phyloP scores from a whole-genome alignment of 2,329 filamentous ascomycete species.

The Aspergillus felis region DNA sequence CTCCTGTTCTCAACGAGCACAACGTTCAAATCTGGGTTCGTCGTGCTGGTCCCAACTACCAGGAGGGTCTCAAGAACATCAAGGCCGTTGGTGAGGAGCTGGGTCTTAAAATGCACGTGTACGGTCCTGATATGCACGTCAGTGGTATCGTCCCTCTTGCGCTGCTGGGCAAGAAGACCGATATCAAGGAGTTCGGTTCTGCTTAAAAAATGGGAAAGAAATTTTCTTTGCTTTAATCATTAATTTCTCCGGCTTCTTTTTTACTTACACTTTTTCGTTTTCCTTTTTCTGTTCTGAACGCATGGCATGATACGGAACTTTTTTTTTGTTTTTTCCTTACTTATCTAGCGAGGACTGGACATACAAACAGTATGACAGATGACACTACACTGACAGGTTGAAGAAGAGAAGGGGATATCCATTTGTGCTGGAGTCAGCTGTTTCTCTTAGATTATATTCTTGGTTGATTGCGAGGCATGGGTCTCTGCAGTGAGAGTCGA shows the following conservation, averaged over 20 bases:
- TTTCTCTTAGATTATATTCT: conserved; percentile 1
- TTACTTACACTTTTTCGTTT: conserved; percentile 19
- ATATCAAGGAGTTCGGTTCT: conserved; percentile 57
- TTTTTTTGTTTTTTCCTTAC: conserved; percentile 15
- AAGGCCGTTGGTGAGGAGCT: conserved; percentile 94
- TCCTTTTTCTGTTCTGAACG: conserved; percentile 32
- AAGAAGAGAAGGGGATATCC: conserved; percentile 14
- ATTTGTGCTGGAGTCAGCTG: conserved; percentile 12
- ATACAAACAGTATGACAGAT: not conserved
- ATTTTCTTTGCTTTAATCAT: conserved; percentile 17
- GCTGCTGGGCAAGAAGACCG: conserved; percentile 60
- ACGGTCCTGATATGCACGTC: conserved; percentile 78
- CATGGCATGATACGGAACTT: conserved; percentile 37
- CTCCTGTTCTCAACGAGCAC: conserved; percentile 84
- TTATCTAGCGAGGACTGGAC: conserved; percentile 11
- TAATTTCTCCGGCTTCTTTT: conserved; percentile 17
- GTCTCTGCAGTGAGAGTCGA: conserved; percentile 2
- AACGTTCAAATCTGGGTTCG: conserved; percentile 97
- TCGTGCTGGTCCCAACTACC: conserved; percentile 92
- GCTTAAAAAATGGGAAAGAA: conserved; percentile 21
- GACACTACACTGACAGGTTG: not conserved
- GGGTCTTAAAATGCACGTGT: conserved; percentile 90
- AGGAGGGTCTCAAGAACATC: conserved; percentile 99
- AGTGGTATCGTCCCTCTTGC: conserved; percentile 94
- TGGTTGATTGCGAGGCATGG: conserved; percentile 3